Percentiles rank a stretch among this genome's conserved stretches.
These are phyloP conservation scores for Xylariales sp. DNA, from an alignment of 2,329 filamentous ascomycete species.

Conservation along the genomic window DNA sequence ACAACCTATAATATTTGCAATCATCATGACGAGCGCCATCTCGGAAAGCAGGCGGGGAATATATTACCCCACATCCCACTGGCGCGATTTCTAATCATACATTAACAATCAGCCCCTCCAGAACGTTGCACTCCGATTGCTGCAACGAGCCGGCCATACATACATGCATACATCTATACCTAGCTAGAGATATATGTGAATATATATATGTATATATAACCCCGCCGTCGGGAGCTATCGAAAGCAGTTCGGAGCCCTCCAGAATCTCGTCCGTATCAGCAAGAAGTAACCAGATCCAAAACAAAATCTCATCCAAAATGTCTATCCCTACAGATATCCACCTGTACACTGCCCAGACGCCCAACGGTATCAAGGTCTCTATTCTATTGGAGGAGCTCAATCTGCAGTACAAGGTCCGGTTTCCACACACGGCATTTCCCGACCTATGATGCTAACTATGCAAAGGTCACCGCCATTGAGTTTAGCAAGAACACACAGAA, in stretches of 20 bases:
- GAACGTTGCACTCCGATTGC: not conserved
- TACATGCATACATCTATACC: too few species aligned
- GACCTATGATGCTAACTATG: constrained; percentile 11
- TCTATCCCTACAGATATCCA: constrained; percentile 72
- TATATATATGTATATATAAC: constrained; percentile 1
- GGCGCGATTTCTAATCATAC: constrained; percentile 38
- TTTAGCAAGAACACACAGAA: constrained; percentile 83
- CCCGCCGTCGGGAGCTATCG: not conserved
- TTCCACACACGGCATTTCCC: not conserved
- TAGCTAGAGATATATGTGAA: too few species aligned
- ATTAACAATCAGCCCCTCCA: constrained; percentile 16
- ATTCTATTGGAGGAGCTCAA: constrained; percentile 88
- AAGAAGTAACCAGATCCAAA: constrained; percentile 39
- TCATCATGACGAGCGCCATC: not conserved
- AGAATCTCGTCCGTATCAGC: constrained; percentile 26
- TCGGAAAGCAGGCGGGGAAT: constrained; percentile 17
- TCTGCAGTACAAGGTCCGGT: constrained; percentile 76
- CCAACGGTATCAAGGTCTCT: constrained; percentile 90
- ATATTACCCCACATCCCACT: constrained; percentile 23
- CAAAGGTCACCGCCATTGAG: constrained; percentile 70
- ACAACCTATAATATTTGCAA: not conserved
- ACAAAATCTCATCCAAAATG: constrained; percentile 53
- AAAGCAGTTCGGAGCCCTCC: not conserved
- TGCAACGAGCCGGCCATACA: not conserved
- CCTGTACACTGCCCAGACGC: constrained; percentile 84